Base-by-base conservation (phyloP, 495 filamentous ascomycete species). In the Talaromyces thailandensis region DNA sequence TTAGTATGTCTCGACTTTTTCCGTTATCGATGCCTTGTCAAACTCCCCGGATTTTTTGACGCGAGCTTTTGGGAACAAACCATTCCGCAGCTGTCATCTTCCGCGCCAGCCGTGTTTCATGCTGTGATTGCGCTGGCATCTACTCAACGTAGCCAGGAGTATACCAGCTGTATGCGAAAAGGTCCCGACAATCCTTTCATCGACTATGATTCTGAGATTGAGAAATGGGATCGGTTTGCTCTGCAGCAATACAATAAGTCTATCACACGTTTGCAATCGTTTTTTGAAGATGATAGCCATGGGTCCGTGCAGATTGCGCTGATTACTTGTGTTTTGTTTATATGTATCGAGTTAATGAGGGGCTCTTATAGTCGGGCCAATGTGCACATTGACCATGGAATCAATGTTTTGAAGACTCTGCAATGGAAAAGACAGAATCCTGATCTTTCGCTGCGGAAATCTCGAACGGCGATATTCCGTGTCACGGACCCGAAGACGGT, bases 41-140 rank as follows among this genome's bases (percentile, higher is more conserved):
- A 88, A 64, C 72, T 89, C 28, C 82, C 84, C 1, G 86, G 86
- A 2, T 84, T 84, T 65, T 88, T 87, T 60, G 74, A 80, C 58
- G 86, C 83, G 1, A 81, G 79, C 0, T 65, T 67, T 28, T 67
- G 65, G 65, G 57, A 53, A 9, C 35, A 62, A 37, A 60, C 52
- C 5, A 35, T 67, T n/a, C n/a, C 40, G n/a, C 63, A 65, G 12
- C 21, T 65, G 14, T 45, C 56, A 4, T 59, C 55, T 23, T 16
- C 56, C 4, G 56, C 64, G 12, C 50, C 63, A 12, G 63, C 63
- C 2, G 51, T 62, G 0, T 50, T 61, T 6, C 32, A 67, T 62
- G 63, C 65, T 14, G 57, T 52, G 18, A 26, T 65, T 4, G 61
- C 63, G 2, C 64, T 11, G 55, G 65, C 56, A 21, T 60, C n/a